Conservation (phyloP, 148 eudicot genomes). For the Heliamphora exappendiculata region DNA sequence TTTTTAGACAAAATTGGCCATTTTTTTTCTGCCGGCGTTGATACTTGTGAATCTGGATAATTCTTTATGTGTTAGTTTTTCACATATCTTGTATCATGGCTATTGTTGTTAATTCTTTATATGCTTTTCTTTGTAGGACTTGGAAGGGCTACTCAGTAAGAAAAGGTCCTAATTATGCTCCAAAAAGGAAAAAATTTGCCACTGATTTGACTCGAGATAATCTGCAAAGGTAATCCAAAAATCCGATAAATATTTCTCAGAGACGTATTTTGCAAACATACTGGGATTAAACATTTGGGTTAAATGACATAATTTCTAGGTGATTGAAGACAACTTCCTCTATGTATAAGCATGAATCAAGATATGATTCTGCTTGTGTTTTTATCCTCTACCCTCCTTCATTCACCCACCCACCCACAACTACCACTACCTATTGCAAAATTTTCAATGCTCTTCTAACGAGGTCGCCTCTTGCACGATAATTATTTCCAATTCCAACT, state of each 20-base stretch:
- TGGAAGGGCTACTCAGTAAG: conserved; percentile 82
- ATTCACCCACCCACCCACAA: too few relatives aligned
- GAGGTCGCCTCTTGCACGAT: background rate
- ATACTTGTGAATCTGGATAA: background rate
- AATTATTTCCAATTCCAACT: background rate
- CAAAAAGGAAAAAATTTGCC: conserved; percentile 69
- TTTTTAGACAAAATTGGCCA: background rate
- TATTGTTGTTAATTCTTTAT: background rate
- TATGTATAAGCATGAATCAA: background rate
- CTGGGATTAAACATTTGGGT: background rate
- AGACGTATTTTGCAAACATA: background rate
- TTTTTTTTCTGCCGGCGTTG: background rate
- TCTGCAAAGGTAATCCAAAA: conserved; percentile 56
- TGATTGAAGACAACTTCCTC: background rate
- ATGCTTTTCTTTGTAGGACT: conserved; percentile 36
- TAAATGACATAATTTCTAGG: background rate
- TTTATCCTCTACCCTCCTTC: too few relatives aligned
- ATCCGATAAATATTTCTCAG: background rate
- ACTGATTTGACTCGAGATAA: conserved; percentile 90
- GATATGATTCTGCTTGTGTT: background rate
- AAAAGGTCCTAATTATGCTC: conserved; percentile 83
- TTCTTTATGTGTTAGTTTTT: background rate
- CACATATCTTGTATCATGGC: background rate
- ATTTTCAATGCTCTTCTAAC: background rate
- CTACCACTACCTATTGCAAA: background rate